Evolutionary conservation across 116 monocot species (phyloP).

Genomic region (Zostera marina): DNA sequence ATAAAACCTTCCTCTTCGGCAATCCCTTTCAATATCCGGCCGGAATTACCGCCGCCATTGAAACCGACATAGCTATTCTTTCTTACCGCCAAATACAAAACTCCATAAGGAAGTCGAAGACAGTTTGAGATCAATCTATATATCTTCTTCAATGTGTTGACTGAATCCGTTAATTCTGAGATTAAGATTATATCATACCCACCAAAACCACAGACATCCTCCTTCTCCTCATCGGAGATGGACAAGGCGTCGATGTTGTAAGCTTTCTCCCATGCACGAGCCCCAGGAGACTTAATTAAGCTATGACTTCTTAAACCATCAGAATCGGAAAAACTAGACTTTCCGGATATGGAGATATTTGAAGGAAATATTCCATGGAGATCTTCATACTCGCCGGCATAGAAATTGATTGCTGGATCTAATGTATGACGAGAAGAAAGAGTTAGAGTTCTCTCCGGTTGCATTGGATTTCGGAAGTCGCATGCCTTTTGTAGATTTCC

Average conservation of each 20-base stretch:
- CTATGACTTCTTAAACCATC: constrained; percentile 65
- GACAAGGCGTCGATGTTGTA: too few relatives aligned
- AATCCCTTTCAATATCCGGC: constrained; percentile 38
- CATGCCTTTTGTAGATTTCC: constrained; percentile 76
- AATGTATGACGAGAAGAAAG: constrained; percentile 57
- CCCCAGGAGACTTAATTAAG: constrained; percentile 77
- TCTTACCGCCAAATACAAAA: constrained; percentile 68
- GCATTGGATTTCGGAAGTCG: constrained; percentile 41
- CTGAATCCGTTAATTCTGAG: constrained; percentile 43
- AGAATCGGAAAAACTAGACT: constrained; percentile 55
- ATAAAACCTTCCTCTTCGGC: constrained; percentile 73
- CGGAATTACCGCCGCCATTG: constrained; percentile 19
- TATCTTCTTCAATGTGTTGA: constrained; percentile 47
- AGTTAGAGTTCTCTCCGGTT: constrained; percentile 55
- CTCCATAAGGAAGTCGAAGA: constrained; percentile 80
- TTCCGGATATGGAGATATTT: constrained; percentile 15
- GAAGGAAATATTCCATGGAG: constrained; percentile 68
- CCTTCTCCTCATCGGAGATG: not conserved
- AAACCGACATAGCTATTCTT: constrained; percentile 50
- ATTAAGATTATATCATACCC: constrained; percentile 82
- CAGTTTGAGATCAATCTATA: constrained; percentile 39
- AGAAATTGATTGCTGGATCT: constrained; percentile 62
- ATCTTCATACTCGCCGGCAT: constrained; percentile 79
- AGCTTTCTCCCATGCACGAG: constrained; percentile 91
- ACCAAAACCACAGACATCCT: constrained; percentile 39